Conservation (phyloP, 2,329 filamentous ascomycete species). For the Colletotrichum cuscutae region DNA sequence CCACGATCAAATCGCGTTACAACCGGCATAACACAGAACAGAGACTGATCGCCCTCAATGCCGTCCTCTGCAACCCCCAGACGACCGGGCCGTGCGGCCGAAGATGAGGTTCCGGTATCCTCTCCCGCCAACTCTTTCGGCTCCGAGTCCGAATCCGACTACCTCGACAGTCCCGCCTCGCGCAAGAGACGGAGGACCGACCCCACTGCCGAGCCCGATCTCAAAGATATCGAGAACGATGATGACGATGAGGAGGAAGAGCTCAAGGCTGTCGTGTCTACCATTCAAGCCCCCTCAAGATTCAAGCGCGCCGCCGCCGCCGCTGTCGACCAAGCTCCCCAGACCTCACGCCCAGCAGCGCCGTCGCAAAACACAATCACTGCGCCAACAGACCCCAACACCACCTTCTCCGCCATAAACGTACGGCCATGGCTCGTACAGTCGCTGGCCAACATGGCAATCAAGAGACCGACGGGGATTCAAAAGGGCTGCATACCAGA, state of each 20-base stretch:
- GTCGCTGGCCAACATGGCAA: slow-evolving; percentile 80
- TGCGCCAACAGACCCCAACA: slow-evolving; percentile 65
- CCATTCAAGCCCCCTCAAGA: slow-evolving; percentile 63
- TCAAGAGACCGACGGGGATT: slow-evolving; percentile 89
- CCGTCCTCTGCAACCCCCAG: slow-evolving; percentile 19
- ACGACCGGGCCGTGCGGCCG: slow-evolving; percentile 14
- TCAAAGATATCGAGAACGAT: slow-evolving; percentile 38
- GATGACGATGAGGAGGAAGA: slow-evolving; percentile 45
- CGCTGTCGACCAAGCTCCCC: slow-evolving; percentile 34
- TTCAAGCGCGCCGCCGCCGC: slow-evolving; percentile 47
- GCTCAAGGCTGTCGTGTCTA: slow-evolving; percentile 49
- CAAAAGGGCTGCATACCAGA: slow-evolving; percentile 93
- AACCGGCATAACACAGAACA: neutral
- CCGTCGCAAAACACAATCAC: slow-evolving; percentile 48
- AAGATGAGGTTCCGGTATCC: slow-evolving; percentile 23
- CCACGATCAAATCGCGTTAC: neutral
- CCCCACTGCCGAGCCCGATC: slow-evolving; percentile 32
- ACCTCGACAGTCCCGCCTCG: slow-evolving; percentile 55
- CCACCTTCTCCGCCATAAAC: slow-evolving; percentile 77
- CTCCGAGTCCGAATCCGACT: slow-evolving; percentile 57
- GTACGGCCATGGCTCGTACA: slow-evolving; percentile 89
- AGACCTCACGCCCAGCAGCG: slow-evolving; percentile 35
- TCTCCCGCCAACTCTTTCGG: slow-evolving; percentile 29
- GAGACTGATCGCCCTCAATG: slow-evolving; percentile 19
- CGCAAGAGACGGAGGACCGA: slow-evolving; percentile 58